Evolutionary conservation across 2,329 filamentous ascomycete species (phyloP).

Genomic region (Stagonosporopsis vannaccii): DNA sequence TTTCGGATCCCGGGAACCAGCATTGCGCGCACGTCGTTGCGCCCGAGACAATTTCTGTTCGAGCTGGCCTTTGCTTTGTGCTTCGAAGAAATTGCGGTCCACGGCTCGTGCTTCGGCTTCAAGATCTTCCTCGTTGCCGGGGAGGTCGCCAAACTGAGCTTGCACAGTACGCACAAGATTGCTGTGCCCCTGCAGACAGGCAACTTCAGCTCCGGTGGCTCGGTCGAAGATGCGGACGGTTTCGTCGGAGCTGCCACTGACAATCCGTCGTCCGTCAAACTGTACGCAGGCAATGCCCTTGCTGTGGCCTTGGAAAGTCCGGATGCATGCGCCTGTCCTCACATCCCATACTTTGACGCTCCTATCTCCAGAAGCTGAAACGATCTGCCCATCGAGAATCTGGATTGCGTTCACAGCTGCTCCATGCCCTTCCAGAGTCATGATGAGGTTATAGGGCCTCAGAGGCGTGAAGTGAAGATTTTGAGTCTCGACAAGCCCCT

Average conservation of each 20-base stretch:
- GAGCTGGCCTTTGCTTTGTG: conserved; percentile 56
- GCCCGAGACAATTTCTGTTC: conserved; percentile 40
- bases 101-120: conserved; percentile 74
- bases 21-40: conserved; percentile 60
- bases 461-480: conserved; percentile 61
- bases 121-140: conserved; percentile 79
- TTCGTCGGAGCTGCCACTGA: conserved; percentile 95
- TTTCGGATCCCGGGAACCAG: conserved; percentile 76
- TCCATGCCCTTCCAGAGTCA: conserved; percentile 80
- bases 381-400: conserved; percentile 82
- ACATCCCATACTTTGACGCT: conserved; percentile 96
- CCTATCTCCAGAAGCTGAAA: conserved; percentile 93
- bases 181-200: conserved; percentile 80
- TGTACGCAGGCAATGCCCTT: conserved; percentile 99
- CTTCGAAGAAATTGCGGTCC: conserved; percentile 75
- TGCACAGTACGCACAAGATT: conserved; percentile 93
- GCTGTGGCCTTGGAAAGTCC: conserved; percentile 83
- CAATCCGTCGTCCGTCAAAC: conserved; percentile 90
- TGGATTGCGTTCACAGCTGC: conserved; percentile 97
- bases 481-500: conserved; percentile 44
- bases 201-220: conserved; percentile 84
- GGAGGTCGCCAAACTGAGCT: conserved; percentile 89
- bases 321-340: conserved; percentile 75
- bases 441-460: conserved; percentile 77
- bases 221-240: conserved; percentile 96